Evolutionary conservation across 2,329 filamentous ascomycete genomes (phyloP), one percentile per base, ranked within the genome.

Genomic region (Neofusicoccum laricinum): DNA sequence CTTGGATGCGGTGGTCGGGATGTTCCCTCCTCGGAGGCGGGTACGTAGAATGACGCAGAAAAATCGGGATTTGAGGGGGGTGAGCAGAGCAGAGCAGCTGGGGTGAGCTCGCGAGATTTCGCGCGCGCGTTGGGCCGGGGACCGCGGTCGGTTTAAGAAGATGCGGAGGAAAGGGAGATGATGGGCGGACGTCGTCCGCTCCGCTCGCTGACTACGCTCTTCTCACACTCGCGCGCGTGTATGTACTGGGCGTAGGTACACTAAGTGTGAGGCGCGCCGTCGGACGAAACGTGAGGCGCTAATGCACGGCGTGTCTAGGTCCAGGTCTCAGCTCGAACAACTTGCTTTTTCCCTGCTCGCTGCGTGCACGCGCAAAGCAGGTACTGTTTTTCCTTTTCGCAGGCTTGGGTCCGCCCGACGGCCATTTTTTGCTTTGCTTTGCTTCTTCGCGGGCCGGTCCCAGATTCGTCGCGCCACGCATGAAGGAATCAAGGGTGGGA

Each of bases 401-500:
- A 34, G n/a, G 40, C 38, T 58, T 57, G n/a, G 21, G 11, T 21
- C n/a, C 49, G 32, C 25, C 25, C 25, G 25, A 30, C 25, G 25
- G 25, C 7, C 25, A 1, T 30, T 30, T 34, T 25, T 53, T 55
- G 34, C 51, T 55, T 30, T 49, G 46, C 46, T 15, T 36, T 36
- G 15, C 49, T 51, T 51, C 36, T 45, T 36, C 25, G 41, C 55
- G 55, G 55, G 15, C 55, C 55, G 55, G 55, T 36, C 40, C 40
- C 55, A 46, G 41, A 59, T 59, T 46, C 25, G 53, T 58, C 40
- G 53, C 25, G 55, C 15, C 11, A 21, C 14, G 55, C 55, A 59
- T 59, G 55, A 59, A 59, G 55, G 55, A 59, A 59, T 59, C 55
- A 59, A 59, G 55, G 55, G 55, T 59, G 41, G 36, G 36, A 57